Evolutionary conservation across 176 grass and related monocot species (phyloP).

Genomic region (Oryza nivara): DNA sequence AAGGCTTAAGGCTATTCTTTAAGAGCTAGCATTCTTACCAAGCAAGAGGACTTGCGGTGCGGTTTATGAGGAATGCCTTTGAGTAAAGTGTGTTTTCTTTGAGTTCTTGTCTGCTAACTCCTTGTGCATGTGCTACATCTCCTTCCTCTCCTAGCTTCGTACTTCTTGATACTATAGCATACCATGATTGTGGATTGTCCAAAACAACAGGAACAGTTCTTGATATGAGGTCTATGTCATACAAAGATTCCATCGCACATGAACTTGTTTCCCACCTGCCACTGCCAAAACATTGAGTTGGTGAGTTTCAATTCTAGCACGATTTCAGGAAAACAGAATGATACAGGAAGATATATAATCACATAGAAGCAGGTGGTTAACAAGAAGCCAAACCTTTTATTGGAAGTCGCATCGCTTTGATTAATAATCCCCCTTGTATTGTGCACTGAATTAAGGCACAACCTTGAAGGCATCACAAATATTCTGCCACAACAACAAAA

Average conservation of each 20-base stretch:
- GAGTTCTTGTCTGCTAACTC: slow-evolving; percentile 75
- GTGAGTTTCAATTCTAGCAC: neutral
- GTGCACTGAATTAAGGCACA: slow-evolving; percentile 84
- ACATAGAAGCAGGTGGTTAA: neutral
- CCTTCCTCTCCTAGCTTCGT: slow-evolving; percentile 74
- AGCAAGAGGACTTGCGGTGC: slow-evolving; percentile 83
- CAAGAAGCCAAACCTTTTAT: slow-evolving; percentile 56
- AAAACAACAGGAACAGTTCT: slow-evolving; percentile 70
- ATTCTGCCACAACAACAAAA: slow-evolving; percentile 56
- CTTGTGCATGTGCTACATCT: slow-evolving; percentile 61
- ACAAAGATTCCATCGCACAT: slow-evolving; percentile 86
- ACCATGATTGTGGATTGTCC: slow-evolving; percentile 80
- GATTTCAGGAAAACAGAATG: neutral
- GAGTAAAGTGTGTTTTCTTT: slow-evolving; percentile 72
- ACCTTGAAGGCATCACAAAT: slow-evolving; percentile 90
- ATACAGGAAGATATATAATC: neutral
- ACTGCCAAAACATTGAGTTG: slow-evolving; percentile 34
- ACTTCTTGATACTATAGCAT: slow-evolving; percentile 70
- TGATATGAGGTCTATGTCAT: slow-evolving; percentile 89
- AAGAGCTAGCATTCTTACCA: slow-evolving; percentile 64
- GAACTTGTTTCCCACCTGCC: slow-evolving; percentile 68
- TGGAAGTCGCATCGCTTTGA: slow-evolving; percentile 45
- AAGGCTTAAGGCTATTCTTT: slow-evolving; percentile 15
- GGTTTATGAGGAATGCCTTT: slow-evolving; percentile 81
- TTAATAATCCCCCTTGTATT: slow-evolving; percentile 72